phyloP scores from a whole-genome alignment of 306 rosid species.

The Macrotyloma uniflorum region DNA sequence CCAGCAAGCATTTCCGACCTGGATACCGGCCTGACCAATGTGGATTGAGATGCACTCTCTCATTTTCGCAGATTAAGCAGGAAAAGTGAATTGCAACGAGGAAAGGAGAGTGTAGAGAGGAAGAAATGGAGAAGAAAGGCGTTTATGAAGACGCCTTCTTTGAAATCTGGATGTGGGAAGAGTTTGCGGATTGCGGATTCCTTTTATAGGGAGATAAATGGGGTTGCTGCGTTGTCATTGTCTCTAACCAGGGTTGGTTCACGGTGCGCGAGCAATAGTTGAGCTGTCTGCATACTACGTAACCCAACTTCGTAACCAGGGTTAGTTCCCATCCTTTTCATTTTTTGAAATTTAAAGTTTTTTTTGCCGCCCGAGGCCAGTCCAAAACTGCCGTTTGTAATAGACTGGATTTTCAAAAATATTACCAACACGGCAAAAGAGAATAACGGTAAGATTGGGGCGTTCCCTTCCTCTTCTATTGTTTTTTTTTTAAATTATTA shows the following conservation, averaged over 20 bases:
- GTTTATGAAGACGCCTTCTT: slow-evolving; percentile 90
- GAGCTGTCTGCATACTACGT: slow-evolving; percentile 34
- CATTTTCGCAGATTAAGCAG: slow-evolving; percentile 45
- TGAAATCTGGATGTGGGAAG: background rate
- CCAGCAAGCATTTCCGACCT: slow-evolving; percentile 99
- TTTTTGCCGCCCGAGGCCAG: slow-evolving; percentile 51
- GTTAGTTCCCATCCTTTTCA: slow-evolving; percentile 25
- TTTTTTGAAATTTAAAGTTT: background rate
- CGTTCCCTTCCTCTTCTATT: too few species aligned
- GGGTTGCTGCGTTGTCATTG: background rate
- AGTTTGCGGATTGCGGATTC: background rate
- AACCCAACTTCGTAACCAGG: slow-evolving; percentile 46
- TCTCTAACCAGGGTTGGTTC: slow-evolving; percentile 38
- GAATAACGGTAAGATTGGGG: background rate
- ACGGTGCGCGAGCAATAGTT: background rate
- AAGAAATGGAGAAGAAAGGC: slow-evolving; percentile 40
- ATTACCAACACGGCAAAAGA: background rate
- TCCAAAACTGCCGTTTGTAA: background rate
- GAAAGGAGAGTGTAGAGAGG: background rate
- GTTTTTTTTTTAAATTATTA: too few species aligned
- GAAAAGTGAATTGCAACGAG: background rate
- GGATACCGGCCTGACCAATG: slow-evolving; percentile 98
- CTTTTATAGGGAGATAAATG: slow-evolving; percentile 38
- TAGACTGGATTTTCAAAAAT: background rate
- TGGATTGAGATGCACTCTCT: slow-evolving; percentile 95